Percentiles rank a stretch among this genome's conserved stretches.
phyloP scores from a whole-genome alignment of 2,329 filamentous ascomycete species.

The Mycocentrospora acerina region DNA sequence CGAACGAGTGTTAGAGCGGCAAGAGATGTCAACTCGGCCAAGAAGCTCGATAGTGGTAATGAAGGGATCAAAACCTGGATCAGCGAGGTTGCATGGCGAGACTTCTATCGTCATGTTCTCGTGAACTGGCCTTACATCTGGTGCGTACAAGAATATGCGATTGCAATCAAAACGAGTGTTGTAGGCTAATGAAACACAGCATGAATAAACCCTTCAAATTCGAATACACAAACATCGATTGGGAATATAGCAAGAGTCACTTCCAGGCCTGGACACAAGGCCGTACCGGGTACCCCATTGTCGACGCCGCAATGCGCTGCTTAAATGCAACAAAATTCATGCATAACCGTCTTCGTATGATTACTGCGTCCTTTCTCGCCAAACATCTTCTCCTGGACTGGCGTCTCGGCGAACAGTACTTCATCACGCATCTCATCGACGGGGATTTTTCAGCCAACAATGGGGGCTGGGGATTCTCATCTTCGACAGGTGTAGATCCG shows the following conservation, averaged over 20 bases:
- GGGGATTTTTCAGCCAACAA: slow-evolving; percentile 55
- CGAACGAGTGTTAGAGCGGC: slow-evolving; percentile 55
- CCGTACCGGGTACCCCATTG: slow-evolving; percentile 49
- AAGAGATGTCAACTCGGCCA: slow-evolving; percentile 47
- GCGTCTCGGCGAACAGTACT: slow-evolving; percentile 54
- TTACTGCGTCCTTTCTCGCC: slow-evolving; percentile 51
- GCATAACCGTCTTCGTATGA: slow-evolving; percentile 57
- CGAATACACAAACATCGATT: slow-evolving; percentile 78
- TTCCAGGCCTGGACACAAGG: slow-evolving; percentile 68
- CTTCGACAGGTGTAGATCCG: slow-evolving; percentile 74
- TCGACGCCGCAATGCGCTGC: slow-evolving; percentile 56
- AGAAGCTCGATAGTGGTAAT: slow-evolving; percentile 54
- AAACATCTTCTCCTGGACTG: slow-evolving; percentile 55
- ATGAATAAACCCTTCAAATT: slow-evolving; percentile 81
- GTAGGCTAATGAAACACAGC: slow-evolving; percentile 33
- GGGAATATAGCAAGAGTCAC: slow-evolving; percentile 59
- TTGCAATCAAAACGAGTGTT: not conserved
- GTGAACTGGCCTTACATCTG: slow-evolving; percentile 83
- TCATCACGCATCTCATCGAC: slow-evolving; percentile 52
- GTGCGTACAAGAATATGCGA: slow-evolving; percentile 45
- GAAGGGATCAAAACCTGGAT: slow-evolving; percentile 51
- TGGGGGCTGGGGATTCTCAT: slow-evolving; percentile 67
- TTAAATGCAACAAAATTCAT: slow-evolving; percentile 53
- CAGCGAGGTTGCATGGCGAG: slow-evolving; percentile 54
- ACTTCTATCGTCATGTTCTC: slow-evolving; percentile 64